These are phyloP conservation scores for Nitzschia palea DNA, from an alignment of 108 stramenopile genomes.

Conservation along the genomic window DNA sequence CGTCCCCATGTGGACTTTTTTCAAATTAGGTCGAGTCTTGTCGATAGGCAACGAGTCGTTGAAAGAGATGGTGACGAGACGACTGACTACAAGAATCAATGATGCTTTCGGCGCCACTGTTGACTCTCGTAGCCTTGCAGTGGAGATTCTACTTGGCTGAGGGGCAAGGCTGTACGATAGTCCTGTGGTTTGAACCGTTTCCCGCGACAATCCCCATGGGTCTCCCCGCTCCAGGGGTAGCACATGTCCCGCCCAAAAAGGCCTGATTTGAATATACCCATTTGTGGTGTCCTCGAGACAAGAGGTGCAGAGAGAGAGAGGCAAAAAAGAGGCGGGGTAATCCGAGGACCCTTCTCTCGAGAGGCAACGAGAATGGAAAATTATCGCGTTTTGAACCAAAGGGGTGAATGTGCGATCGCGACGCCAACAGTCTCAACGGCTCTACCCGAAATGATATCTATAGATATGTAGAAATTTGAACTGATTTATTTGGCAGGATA, in stretches of 20 bases:
- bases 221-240: background rate
- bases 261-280: background rate
- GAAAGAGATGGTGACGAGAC: background rate
- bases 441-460: background rate
- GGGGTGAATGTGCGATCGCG: background rate
- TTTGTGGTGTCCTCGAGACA: background rate
- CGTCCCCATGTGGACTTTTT: background rate
- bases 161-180: background rate
- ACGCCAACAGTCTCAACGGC: constrained; percentile 1
- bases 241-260: background rate
- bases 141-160: no score
- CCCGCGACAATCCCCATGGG: background rate
- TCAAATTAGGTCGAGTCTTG: background rate
- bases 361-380: background rate
- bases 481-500: background rate
- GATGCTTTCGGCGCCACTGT: background rate
- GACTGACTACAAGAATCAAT: constrained; percentile 9
- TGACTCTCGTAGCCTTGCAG: background rate
- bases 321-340: background rate
- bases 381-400: background rate
- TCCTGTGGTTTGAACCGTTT: background rate
- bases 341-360: background rate
- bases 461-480: background rate
- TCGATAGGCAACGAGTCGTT: background rate
- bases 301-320: background rate